phyloP scores from a whole-genome alignment of 2,329 filamentous ascomycete species.

The Trematosphaeria pertusa region DNA sequence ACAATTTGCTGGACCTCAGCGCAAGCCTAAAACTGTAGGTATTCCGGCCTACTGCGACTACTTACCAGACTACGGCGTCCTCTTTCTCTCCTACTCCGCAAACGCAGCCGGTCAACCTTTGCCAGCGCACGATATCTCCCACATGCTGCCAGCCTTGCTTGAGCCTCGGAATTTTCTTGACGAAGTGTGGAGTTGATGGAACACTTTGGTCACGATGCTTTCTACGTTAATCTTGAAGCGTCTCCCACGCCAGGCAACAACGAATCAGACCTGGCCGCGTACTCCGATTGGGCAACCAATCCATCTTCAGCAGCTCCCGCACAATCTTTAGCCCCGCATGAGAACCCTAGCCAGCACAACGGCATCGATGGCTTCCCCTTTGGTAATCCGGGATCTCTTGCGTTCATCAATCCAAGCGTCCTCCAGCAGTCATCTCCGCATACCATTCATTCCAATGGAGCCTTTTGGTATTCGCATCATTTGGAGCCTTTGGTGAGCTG shows the following conservation, averaged over 20 bases:
- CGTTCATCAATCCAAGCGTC: neutral
- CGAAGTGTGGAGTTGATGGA: neutral
- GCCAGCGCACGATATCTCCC: neutral
- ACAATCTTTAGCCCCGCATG: neutral
- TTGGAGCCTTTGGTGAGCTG: constrained; percentile 22
- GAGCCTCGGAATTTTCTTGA: neutral
- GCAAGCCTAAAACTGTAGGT: neutral
- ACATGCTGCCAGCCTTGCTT: constrained; percentile 1
- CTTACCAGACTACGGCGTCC: neutral
- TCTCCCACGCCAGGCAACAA: neutral
- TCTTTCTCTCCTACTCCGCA: neutral
- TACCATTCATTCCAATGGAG: neutral
- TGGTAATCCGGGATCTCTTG: neutral
- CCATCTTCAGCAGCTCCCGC: neutral
- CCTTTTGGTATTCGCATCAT: constrained; percentile 5
- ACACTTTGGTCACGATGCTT: neutral
- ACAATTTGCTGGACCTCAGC: neutral
- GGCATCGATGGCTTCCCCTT: neutral
- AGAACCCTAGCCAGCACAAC: neutral
- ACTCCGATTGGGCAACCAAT: constrained; percentile 2
- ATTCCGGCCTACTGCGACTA: too few species aligned
- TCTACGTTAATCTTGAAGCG: neutral
- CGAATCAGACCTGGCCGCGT: neutral
- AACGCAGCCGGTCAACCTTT: neutral
- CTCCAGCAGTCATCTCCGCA: neutral